Evolutionary conservation across 768 basidiomycete species (phyloP).

Genomic region (Russula olivacea): DNA sequence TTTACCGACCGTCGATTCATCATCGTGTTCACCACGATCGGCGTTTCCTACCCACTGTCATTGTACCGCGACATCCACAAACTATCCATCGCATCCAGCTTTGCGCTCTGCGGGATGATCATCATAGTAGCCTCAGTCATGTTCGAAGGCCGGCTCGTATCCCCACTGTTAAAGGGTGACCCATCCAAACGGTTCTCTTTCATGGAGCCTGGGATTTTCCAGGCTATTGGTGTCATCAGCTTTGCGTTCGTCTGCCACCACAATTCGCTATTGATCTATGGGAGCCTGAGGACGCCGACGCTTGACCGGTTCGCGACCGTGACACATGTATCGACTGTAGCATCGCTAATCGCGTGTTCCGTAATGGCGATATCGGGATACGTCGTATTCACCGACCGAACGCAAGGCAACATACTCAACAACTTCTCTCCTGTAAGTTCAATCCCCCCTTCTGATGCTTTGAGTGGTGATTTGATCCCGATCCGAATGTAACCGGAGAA

Average conservation of each 20-base stretch:
- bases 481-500: constrained; percentile 36
- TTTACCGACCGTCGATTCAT: constrained; percentile 86
- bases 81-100: constrained; percentile 83
- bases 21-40: constrained; percentile 78
- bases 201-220: constrained; percentile 76
- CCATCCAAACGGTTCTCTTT: constrained; percentile 68
- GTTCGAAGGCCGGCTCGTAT: constrained; percentile 72
- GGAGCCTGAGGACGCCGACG: constrained; percentile 87
- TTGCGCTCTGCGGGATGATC: constrained; percentile 89
- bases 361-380: constrained; percentile 83
- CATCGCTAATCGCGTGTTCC: constrained; percentile 81
- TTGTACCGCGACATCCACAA: constrained; percentile 98
- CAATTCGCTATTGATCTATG: constrained; percentile 95
- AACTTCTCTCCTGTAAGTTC: constrained; percentile 72
- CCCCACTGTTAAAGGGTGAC: constrained; percentile 70
- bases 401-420: constrained; percentile 93
- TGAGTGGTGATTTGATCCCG: neutral
- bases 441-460: neutral
- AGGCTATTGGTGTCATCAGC: constrained; percentile 95
- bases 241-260: constrained; percentile 98
- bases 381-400: constrained; percentile 84
- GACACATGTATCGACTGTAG: constrained; percentile 82
- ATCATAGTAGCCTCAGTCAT: constrained; percentile 87
- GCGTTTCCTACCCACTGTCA: constrained; percentile 91
- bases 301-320: constrained; percentile 89